These are phyloP conservation scores for Colletotrichum aenigma DNA, from an alignment of 2,329 filamentous ascomycete species.

Conservation along the genomic window DNA sequence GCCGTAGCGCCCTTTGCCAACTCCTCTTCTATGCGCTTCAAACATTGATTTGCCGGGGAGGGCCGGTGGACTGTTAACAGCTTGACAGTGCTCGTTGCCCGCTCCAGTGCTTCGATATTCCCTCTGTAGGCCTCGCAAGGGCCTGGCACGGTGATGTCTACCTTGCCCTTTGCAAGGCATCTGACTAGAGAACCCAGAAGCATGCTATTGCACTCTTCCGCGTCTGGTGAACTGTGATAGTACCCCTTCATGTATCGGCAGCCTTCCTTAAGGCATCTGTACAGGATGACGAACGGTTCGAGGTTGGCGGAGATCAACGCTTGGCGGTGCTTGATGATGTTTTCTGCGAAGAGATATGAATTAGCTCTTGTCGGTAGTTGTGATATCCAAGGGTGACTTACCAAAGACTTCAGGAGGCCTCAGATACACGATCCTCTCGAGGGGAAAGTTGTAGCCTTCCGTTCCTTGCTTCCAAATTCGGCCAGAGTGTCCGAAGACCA, in stretches of 20 bases:
- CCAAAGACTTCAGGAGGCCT: conserved; percentile 5
- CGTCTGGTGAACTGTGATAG: conserved; percentile 15
- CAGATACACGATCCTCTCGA: conserved; percentile 7
- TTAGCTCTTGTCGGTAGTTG: neutral
- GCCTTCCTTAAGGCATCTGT: conserved; percentile 17
- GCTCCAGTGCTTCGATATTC: neutral
- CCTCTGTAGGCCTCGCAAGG: conserved; percentile 12
- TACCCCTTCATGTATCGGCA: conserved; percentile 18
- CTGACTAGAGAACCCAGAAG: conserved; percentile 9
- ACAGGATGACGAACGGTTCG: conserved; percentile 8
- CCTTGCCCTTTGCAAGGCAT: conserved; percentile 7
- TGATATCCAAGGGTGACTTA: neutral
- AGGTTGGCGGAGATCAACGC: neutral
- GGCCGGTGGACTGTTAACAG: conserved; percentile 12
- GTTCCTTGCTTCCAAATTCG: conserved; percentile 6
- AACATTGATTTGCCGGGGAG: conserved; percentile 7
- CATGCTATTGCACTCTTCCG: conserved; percentile 20
- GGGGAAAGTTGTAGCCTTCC: conserved; percentile 15
- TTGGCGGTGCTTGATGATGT: conserved; percentile 9
- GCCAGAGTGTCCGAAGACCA: conserved; percentile 4
- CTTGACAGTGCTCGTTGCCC: conserved; percentile 7
- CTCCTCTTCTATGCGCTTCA: conserved; percentile 18
- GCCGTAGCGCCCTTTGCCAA: neutral
- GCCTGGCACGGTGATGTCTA: conserved; percentile 5
- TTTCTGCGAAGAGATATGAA: neutral